Evolutionary conservation across 306 rosid genomes (phyloP), one percentile per base, ranked within the genome.

Genomic region (Parietaria judaica): DNA sequence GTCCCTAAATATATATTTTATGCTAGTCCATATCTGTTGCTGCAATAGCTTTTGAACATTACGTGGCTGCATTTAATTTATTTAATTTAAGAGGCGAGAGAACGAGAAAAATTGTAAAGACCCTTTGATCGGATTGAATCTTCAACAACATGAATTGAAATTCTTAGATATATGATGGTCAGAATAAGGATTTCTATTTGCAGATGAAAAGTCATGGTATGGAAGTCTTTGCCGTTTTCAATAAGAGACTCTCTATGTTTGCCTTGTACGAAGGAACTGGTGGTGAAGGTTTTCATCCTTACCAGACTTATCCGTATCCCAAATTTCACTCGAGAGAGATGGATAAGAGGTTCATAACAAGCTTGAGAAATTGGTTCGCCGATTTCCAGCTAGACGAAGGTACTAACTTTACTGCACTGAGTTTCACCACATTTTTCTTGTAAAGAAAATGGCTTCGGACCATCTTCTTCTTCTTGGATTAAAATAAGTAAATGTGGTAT

Each of bases 321-420:
- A 66, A 15, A 14, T 74, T 80, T 79, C 68, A n/a, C 11, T 66
- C 64, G 8, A 61, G 49, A 66, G 74, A 80, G 12, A 50, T 64
- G 8, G 90, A 81, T 70, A 70, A 64, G 54, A 56, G 6, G 57
- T 56, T 64, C 34, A 17, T 83, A 37, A 41, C 4, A 36, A 51
- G 66, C 14, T 80, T 91, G 64, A 77, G 98, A 77, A 80, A 71
- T 69, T 91, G 92, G 89, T 49, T 77, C 51, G 59, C 39, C 51
- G 66, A 65, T 76, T 80, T 80, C 15, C 70, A 66, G 63, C 56
- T 63, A 36, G 58, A n/a, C 37, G 82, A 77, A 83, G 96, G 96
- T 91, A 64, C 49, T 49, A 3, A 51, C 34, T 43, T 10, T 52
- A 64, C 45, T 41, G 45, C 45, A 41, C 45, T 41, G 9, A 41